These are phyloP conservation scores for Thalassiosira livingstoniorum DNA, from an alignment of 352 stramenopile genomes.

Conservation along the genomic window DNA sequence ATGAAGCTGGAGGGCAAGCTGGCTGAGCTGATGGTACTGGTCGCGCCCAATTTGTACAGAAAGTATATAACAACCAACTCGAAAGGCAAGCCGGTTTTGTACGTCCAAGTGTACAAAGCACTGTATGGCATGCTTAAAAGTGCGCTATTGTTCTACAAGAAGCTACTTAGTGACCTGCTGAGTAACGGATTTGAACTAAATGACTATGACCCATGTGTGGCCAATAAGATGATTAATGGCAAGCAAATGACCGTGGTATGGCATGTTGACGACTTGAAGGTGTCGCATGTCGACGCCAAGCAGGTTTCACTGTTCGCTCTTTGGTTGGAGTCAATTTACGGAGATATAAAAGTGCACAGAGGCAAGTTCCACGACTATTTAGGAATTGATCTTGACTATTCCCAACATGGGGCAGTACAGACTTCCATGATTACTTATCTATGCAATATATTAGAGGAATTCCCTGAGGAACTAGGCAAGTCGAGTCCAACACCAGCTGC, in stretches of 20 bases:
- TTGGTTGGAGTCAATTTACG: not conserved
- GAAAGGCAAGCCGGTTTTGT: not conserved
- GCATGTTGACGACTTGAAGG: not conserved
- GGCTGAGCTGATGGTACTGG: not conserved
- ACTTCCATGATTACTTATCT: not conserved
- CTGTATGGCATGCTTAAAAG: not conserved
- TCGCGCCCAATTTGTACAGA: not conserved
- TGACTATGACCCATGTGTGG: not conserved
- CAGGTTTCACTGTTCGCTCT: not conserved
- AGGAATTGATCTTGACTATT: constrained; percentile 6
- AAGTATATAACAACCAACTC: not conserved
- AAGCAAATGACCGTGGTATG: not conserved
- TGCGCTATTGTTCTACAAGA: not conserved
- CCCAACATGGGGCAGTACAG: not conserved
- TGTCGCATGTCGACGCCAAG: not conserved
- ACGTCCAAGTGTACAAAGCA: not conserved
- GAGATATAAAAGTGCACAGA: not conserved
- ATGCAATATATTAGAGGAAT: not conserved
- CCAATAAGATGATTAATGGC: not conserved
- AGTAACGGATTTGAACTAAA: not conserved
- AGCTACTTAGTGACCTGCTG: not conserved
- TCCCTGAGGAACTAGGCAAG: constrained; percentile 2
- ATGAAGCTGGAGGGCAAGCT: not conserved
- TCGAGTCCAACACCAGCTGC: not conserved
- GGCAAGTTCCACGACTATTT: not conserved